Percentiles rank a stretch among this genome's conserved stretches.
phyloP scores from a whole-genome alignment of 148 eudicot genomes.

The Vaccinium myrtillus region DNA sequence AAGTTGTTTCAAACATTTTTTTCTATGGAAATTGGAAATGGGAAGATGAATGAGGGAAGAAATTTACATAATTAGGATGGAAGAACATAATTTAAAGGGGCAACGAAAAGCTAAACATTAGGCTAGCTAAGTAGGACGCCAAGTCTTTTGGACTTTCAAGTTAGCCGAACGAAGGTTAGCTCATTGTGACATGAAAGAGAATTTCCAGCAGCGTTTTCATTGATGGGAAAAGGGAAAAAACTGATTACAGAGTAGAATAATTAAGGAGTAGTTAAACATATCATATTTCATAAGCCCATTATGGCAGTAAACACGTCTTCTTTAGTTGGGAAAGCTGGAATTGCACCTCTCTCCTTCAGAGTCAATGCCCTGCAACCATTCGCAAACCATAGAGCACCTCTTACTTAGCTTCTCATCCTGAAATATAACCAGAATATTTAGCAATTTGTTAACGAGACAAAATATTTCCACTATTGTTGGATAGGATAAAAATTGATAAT shows the following conservation, averaged over 20 bases:
- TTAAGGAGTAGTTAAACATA: not conserved
- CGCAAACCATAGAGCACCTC: slow-evolving; percentile 78
- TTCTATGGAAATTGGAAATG: too few relatives aligned
- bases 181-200: too few relatives aligned
- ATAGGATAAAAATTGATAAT: not conserved
- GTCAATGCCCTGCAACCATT: slow-evolving; percentile 92
- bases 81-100: too few relatives aligned
- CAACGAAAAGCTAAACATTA: too few relatives aligned
- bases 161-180: too few relatives aligned
- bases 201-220: too few relatives aligned
- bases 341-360: slow-evolving; percentile 90
- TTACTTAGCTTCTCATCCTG: slow-evolving; percentile 66
- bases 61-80: too few relatives aligned
- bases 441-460: not conserved
- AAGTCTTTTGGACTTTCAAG: too few relatives aligned
- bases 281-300: slow-evolving; percentile 55
- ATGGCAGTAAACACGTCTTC: slow-evolving; percentile 60
- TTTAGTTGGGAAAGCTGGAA: slow-evolving; percentile 89
- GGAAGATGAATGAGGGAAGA: too few relatives aligned
- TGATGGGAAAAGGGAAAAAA: too few relatives aligned
- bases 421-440: not conserved
- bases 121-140: too few relatives aligned
- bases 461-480: not conserved
- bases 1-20: too few relatives aligned
- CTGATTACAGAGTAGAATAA: not conserved